Percentiles rank a stretch among this genome's conserved stretches.
phyloP scores from a whole-genome alignment of 163 green algal genomes.

The Chlamydomonas reinhardtii region DNA sequence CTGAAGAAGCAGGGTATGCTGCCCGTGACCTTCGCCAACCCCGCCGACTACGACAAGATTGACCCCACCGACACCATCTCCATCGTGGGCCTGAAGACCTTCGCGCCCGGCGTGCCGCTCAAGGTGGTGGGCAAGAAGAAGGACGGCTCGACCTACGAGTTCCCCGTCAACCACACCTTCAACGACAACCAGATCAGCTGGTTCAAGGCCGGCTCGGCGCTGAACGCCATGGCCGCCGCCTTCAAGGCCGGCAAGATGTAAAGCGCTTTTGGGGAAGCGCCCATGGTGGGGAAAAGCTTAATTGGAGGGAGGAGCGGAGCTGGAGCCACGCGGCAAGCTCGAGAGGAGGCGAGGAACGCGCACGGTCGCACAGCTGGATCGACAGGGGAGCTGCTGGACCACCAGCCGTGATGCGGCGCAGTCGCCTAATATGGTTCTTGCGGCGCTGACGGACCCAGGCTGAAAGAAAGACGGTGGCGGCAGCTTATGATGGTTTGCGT shows the following conservation, averaged over 20 bases:
- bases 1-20: constrained; percentile 92
- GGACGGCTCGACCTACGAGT: constrained; percentile 88
- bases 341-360: too few species aligned
- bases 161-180: constrained; percentile 95
- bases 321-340: too few species aligned
- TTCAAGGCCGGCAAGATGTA: constrained; percentile 58
- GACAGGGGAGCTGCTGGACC: too few species aligned
- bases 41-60: constrained; percentile 94
- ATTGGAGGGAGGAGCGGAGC: too few species aligned
- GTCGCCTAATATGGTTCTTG: too few species aligned
- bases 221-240: constrained; percentile 90
- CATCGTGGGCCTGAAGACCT: constrained; percentile 85
- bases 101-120: constrained; percentile 85
- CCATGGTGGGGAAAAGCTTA: too few species aligned
- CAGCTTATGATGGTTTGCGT: too few species aligned
- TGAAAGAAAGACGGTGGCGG: too few species aligned
- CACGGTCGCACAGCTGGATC: too few species aligned
- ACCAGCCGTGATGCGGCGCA: too few species aligned
- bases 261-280: neutral
- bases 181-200: constrained; percentile 97
- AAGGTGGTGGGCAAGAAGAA: constrained; percentile 86
- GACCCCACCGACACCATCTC: constrained; percentile 80
- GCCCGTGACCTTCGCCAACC: constrained; percentile 92
- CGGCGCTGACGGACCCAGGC: too few species aligned
- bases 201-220: constrained; percentile 94